Evolutionary conservation across 345 rosid species (phyloP), one percentile per base, ranked within the genome.

Genomic region (Tarenaya hassleriana): DNA sequence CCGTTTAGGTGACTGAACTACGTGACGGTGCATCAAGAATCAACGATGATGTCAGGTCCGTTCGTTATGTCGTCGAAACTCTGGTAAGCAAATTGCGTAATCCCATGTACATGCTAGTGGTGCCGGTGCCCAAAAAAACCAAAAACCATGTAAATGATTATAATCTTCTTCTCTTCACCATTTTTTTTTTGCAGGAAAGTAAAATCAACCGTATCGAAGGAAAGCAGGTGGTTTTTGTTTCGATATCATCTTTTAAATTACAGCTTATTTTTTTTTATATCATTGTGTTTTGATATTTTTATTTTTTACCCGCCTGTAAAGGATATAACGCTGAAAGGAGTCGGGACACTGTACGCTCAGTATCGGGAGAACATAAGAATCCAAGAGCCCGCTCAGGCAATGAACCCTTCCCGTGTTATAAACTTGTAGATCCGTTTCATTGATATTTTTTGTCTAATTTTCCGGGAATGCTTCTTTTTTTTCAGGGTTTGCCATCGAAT

Each of bases 61-160:
- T 81, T 47, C 78, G 79, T 35, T 66, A 69, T 67, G 81, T 70
- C 27, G 90, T 92, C 52, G 84, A 88, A 77, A 76, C 67, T 50
- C 72, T 92, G 88, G 96, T 92, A 60, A 66, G 57, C 39, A 20
- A 47, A 17, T 17, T 7, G 41, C 49, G 52, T 52, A 27, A 33
- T 34, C 39, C 2, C 34, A 40, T 24, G 31, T 56, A 46, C n/a
- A n/a, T n/a, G n/a, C n/a, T n/a, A n/a, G n/a, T n/a, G n/a, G n/a
- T n/a, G n/a, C n/a, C n/a, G n/a, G n/a, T n/a, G n/a, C n/a, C n/a
- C n/a, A n/a, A n/a, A n/a, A n/a, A n/a, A n/a, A n/a, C n/a, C n/a
- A n/a, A n/a, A n/a, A n/a, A n/a, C n/a, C n/a, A n/a, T n/a, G 50
- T 47, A 46, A 43, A 18, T 16, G 19, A 34, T 7, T 31, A 1